These are phyloP conservation scores for Exserohilum rostratum DNA, from an alignment of 2,329 filamentous ascomycete species.

Conservation along the genomic window DNA sequence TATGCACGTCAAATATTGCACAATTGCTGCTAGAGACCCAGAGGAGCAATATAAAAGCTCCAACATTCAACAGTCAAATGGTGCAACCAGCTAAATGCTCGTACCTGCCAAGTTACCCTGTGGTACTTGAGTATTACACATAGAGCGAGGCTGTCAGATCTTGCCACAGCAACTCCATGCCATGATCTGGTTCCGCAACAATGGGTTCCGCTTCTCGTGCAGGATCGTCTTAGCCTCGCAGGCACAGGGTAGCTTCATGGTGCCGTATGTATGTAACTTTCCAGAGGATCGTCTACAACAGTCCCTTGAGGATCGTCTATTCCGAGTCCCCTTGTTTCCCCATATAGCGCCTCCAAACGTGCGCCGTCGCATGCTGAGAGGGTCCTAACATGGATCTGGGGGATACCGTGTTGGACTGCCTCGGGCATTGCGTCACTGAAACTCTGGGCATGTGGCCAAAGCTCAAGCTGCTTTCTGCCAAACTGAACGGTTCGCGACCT, in stretches of 20 bases:
- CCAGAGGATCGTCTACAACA: background rate
- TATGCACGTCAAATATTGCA: too few species aligned
- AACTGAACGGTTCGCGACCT: background rate
- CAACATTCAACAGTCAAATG: too few species aligned
- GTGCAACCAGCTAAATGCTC: too few species aligned
- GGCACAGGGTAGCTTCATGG: background rate
- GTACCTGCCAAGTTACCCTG: background rate
- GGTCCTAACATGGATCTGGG: background rate
- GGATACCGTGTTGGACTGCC: constrained; percentile 7
- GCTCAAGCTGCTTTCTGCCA: constrained; percentile 1
- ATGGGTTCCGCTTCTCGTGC: background rate
- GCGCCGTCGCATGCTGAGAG: background rate
- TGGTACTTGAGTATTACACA: background rate
- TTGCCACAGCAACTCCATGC: background rate
- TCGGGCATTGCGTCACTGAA: constrained; percentile 12
- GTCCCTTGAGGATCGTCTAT: background rate
- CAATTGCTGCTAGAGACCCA: too few species aligned
- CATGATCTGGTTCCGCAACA: background rate
- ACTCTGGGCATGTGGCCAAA: constrained; percentile 2
- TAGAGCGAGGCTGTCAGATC: background rate
- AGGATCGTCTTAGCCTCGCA: background rate
- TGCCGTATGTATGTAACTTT: too few species aligned
- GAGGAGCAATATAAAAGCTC: too few species aligned
- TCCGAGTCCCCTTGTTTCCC: background rate
- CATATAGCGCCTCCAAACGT: background rate